Evolutionary conservation across 768 basidiomycete genomes (phyloP).

Genomic region (Pleurotus djamor): DNA sequence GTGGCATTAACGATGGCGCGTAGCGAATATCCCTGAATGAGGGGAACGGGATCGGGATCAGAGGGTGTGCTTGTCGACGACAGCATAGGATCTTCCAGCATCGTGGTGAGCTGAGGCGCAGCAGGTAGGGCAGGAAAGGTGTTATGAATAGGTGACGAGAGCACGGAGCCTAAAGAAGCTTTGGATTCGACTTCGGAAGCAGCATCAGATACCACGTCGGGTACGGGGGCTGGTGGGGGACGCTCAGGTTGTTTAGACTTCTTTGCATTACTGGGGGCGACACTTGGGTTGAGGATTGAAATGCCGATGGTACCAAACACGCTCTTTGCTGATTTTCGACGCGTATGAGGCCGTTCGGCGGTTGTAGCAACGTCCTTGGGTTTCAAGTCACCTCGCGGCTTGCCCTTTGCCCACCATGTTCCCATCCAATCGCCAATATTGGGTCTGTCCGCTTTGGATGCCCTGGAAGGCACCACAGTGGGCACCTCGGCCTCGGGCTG

Average conservation of each 20-base stretch:
- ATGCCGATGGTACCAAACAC: constrained; percentile 75
- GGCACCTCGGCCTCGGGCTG: background rate
- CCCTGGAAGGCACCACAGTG: background rate
- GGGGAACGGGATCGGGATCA: constrained; percentile 19
- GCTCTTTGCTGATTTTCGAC: constrained; percentile 52
- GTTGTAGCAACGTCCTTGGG: background rate
- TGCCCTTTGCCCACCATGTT: constrained; percentile 65
- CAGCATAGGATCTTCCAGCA: constrained; percentile 22
- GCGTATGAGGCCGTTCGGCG: constrained; percentile 6
- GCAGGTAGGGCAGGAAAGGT: constrained; percentile 37
- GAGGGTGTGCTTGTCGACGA: constrained; percentile 17
- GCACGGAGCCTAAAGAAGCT: constrained; percentile 15
- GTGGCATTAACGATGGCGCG: constrained; percentile 82
- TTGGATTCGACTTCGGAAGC: background rate
- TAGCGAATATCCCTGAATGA: constrained; percentile 62
- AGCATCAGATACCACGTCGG: background rate
- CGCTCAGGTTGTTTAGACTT: constrained; percentile 5
- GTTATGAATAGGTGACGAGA: constrained; percentile 38
- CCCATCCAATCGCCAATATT: constrained; percentile 77
- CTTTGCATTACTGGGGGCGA: constrained; percentile 18
- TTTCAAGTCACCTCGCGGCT: constrained; percentile 16
- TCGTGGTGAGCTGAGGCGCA: constrained; percentile 42
- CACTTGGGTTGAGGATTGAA: constrained; percentile 54
- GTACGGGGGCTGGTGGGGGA: background rate
- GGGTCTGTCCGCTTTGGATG: constrained; percentile 43